These are phyloP conservation scores for Boletus vinaceobasis DNA, from an alignment of 768 basidiomycete species.

Conservation along the genomic window DNA sequence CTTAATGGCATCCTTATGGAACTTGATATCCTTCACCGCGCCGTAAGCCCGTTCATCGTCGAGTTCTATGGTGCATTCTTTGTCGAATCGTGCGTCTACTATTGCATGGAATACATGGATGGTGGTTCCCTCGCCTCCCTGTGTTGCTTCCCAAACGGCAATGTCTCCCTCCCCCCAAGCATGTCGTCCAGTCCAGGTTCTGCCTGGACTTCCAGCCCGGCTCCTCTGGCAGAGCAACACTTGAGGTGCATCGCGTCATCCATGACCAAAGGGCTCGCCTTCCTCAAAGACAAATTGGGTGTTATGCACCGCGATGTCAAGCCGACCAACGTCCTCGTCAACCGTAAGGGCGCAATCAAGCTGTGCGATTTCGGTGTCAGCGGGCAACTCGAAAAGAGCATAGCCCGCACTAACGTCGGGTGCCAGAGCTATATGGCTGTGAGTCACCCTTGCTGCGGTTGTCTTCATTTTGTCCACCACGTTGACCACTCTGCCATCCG, in stretches of 20 bases:
- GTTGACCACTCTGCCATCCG: conserved; percentile 4
- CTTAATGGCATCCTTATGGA: conserved; percentile 98
- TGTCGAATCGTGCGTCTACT: conserved; percentile 99
- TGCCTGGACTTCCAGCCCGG: conserved; percentile 33
- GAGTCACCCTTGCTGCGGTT: conserved; percentile 30
- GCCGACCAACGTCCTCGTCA: conserved; percentile 91
- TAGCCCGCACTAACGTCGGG: conserved; percentile 98
- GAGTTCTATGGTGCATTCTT: conserved; percentile 99
- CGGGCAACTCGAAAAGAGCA: conserved; percentile 91
- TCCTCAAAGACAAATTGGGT: conserved; percentile 92
- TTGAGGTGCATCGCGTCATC: conserved; percentile 75
- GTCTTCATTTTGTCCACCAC: not conserved
- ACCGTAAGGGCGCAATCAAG: conserved; percentile 84
- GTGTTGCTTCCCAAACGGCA: conserved; percentile 46
- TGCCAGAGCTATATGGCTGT: conserved; percentile 99
- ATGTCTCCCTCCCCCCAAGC: conserved; percentile 33
- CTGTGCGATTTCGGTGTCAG: conserved; percentile 99
- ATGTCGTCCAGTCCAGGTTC: conserved; percentile 32
- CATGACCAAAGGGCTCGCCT: conserved; percentile 88
- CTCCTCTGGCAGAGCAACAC: conserved; percentile 66
- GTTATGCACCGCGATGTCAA: conserved; percentile 88
- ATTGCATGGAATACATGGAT: conserved; percentile 99
- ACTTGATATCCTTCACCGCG: conserved; percentile 95
- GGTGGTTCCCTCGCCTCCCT: conserved; percentile 89
- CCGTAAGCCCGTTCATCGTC: conserved; percentile 86